Conservation (phyloP, 2,329 filamentous ascomycete genomes). For the Claviceps pazoutovae region DNA sequence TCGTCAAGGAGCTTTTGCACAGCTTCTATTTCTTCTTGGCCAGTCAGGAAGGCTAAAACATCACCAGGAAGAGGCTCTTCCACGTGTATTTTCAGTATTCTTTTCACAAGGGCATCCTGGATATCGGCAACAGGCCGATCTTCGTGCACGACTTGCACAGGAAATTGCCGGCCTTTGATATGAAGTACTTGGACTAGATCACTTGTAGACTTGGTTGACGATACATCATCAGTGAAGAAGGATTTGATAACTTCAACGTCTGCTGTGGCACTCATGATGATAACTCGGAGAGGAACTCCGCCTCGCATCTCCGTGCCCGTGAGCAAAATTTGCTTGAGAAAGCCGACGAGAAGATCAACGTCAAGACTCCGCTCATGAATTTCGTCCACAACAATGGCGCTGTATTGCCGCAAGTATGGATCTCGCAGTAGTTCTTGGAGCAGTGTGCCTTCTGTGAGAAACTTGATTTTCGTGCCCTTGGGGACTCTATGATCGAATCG, state of each 20-base stretch:
- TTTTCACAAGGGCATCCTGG: slow-evolving; percentile 65
- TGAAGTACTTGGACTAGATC: slow-evolving; percentile 32
- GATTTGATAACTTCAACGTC: slow-evolving; percentile 64
- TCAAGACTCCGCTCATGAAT: slow-evolving; percentile 94
- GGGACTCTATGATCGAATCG: slow-evolving; percentile 82
- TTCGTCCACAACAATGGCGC: slow-evolving; percentile 84
- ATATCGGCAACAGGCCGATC: slow-evolving; percentile 64
- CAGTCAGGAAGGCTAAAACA: slow-evolving; percentile 81
- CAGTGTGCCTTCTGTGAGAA: slow-evolving; percentile 90
- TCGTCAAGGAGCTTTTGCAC: slow-evolving; percentile 71
- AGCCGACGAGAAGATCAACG: slow-evolving; percentile 81
- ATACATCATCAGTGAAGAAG: slow-evolving; percentile 48
- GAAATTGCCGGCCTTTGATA: slow-evolving; percentile 78
- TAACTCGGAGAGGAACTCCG: slow-evolving; percentile 67
- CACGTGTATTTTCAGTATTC: slow-evolving; percentile 73
- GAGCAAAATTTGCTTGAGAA: slow-evolving; percentile 63
- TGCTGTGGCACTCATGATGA: slow-evolving; percentile 95
- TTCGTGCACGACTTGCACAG: slow-evolving; percentile 67
- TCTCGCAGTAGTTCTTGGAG: slow-evolving; percentile 87
- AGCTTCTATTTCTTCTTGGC: slow-evolving; percentile 82
- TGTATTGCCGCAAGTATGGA: slow-evolving; percentile 70
- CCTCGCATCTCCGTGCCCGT: slow-evolving; percentile 50
- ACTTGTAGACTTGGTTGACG: slow-evolving; percentile 5
- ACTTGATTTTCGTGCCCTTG: slow-evolving; percentile 78
- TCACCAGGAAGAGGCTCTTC: slow-evolving; percentile 88